A percentile compares a stretch with the other conserved stretches of the same genome.
phyloP scores from a whole-genome alignment of 176 grass and related monocot species.

The Phoenix roebelenii region DNA sequence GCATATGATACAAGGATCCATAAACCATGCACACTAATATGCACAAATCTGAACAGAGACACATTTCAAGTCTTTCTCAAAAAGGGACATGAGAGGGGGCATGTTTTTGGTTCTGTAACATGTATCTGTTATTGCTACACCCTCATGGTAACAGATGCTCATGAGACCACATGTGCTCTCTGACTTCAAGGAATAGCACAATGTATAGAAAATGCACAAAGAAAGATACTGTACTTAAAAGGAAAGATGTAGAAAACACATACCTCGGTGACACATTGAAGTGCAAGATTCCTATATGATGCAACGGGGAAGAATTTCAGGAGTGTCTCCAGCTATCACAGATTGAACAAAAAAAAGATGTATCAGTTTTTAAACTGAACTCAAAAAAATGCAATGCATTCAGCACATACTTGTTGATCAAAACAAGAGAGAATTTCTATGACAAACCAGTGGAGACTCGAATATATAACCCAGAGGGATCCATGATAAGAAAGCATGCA shows the following conservation, averaged over 20 bases:
- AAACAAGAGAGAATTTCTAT: neutral
- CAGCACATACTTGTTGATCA: neutral
- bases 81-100: no score
- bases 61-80: no score
- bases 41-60: no score
- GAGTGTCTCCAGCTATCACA: slow-evolving; percentile 82
- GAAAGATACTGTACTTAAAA: no score
- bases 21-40: no score
- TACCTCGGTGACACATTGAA: slow-evolving; percentile 99
- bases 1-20: no score
- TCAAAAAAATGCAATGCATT: neutral
- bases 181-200: no score
- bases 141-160: no score
- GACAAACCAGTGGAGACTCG: slow-evolving; percentile 79
- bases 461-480: slow-evolving; percentile 96
- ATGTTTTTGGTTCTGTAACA: no score
- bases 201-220: no score
- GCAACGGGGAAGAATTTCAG: slow-evolving; percentile 83
- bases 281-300: slow-evolving; percentile 90
- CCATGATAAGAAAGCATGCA: slow-evolving; percentile 99
- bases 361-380: slow-evolving; percentile 10
- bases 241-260: neutral
- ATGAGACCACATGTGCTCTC: no score
- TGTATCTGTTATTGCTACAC: no score
- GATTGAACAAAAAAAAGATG: slow-evolving; percentile 19